Base-by-base conservation (phyloP, 805 yeast species). In the Saccharomyces kudriavzevii region DNA sequence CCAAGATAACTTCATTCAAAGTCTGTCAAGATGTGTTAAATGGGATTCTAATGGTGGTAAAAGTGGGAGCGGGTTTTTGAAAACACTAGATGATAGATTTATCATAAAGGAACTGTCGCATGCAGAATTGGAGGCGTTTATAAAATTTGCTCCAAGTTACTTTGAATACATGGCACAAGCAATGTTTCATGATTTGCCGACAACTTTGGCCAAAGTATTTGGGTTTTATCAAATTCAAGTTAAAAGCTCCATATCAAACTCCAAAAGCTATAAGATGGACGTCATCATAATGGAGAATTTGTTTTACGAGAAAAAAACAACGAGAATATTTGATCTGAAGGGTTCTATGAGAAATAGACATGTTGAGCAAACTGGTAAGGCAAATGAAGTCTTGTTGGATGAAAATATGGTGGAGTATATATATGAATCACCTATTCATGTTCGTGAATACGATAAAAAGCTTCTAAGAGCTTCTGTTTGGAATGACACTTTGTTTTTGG, bases 381-480 rank as follows among this genome's bases (percentile, higher is more conserved):
- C 87, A 57, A 90, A 94, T 64, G 98, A 94, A 69, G 99, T 94
- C 1, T 72, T 94, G 26, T 71, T 94, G 52, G 99, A 94, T 70
- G 99, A 94, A 63, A 94, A 94, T 65, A 94, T 94, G 99, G 95
- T 94, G 56, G 99, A 94, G 66, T 94, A 89, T 66, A 92, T 95
- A 55, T 94, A 89, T 64, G 99, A 94, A 67, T 85, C 95, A 25
- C 99, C 99, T 0, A 79, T 94, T 40, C 95, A 89, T 74, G 96
- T 94, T 5, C 77, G 92, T 54, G 97, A 92, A 62, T 91, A 90
- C 61, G 92, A 90, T 65, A 94, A 94, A 66, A 84, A 87, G 61
- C 71, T 90, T 40, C 69, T 94, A 49, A 74, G 96, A 48, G 92
- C 97, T 0, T 91, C 97, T 0, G 71, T 94, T 28, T 94, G 96